These are phyloP conservation scores for Citrus reticulata DNA, from an alignment of 345 rosid species.

Conservation along the genomic window DNA sequence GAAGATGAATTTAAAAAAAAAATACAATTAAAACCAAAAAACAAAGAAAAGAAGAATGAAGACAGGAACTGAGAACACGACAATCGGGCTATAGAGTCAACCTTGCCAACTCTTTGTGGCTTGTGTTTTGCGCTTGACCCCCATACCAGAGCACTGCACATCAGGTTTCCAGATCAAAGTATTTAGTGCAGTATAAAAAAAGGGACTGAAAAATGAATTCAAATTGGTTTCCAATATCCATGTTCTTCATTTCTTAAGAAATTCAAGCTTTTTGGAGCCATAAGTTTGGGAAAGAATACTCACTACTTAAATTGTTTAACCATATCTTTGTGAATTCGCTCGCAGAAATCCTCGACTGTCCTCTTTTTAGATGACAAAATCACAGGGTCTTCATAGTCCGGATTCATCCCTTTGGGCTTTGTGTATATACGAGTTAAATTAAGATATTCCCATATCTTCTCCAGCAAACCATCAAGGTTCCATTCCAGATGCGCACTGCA, in stretches of 20 bases:
- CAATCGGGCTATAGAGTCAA: conserved; percentile 20
- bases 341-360: conserved; percentile 90
- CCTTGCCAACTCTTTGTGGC: conserved; percentile 99
- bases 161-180: conserved; percentile 13
- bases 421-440: conserved; percentile 89
- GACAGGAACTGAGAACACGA: not conserved
- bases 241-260: not conserved
- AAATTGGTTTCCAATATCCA: not conserved
- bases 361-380: conserved; percentile 83
- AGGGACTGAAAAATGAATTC: not conserved
- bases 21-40: not conserved
- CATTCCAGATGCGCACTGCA: conserved; percentile 94
- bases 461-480: conserved; percentile 93
- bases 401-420: conserved; percentile 95
- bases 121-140: conserved; percentile 98
- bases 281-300: conserved; percentile 26
- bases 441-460: conserved; percentile 93
- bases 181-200: not conserved
- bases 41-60: not conserved
- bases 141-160: conserved; percentile 88
- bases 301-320: conserved; percentile 88
- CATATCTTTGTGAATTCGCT: conserved; percentile 92
- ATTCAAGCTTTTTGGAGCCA: not conserved
- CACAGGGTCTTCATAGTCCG: conserved; percentile 96
- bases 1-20: not conserved